phyloP scores from a whole-genome alignment of 1,139 yeast species.

The Yamadazyma blattariae region DNA sequence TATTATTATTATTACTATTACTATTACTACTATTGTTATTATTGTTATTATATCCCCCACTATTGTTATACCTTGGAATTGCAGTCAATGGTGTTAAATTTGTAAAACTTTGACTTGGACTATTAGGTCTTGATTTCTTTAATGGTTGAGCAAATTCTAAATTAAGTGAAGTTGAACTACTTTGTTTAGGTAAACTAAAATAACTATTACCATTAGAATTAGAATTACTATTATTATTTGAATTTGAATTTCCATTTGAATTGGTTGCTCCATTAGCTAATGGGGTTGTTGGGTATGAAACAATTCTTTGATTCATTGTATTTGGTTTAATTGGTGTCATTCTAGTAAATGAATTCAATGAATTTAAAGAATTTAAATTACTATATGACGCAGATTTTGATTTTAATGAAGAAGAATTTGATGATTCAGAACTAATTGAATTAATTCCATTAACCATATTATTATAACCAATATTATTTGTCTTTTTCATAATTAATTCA shows the following conservation, averaged over 20 bases:
- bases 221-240: conserved; percentile 4
- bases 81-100: conserved; percentile 8
- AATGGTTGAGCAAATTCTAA: conserved; percentile 15
- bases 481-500: conserved; percentile 14
- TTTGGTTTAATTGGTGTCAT: conserved; percentile 39
- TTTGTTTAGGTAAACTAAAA: conserved; percentile 21
- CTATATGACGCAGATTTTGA: conserved; percentile 9
- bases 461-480: not conserved
- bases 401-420: not conserved
- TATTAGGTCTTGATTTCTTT: conserved; percentile 43
- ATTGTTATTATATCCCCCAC: too few relatives aligned
- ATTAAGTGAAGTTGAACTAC: conserved; percentile 14
- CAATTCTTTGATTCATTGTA: conserved; percentile 7
- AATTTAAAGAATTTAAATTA: conserved; percentile 19
- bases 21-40: too few relatives aligned
- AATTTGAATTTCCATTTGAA: too few relatives aligned
- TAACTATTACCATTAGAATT: conserved; percentile 10
- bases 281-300: conserved; percentile 15
- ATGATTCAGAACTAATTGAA: conserved; percentile 2
- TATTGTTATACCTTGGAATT: not conserved
- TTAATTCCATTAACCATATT: not conserved
- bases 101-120: conserved; percentile 25
- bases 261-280: conserved; percentile 12
- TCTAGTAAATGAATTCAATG: conserved; percentile 27
- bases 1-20: too few relatives aligned